These are phyloP conservation scores for Xanthoconium stramineum DNA, from an alignment of 768 basidiomycete genomes.

Conservation along the genomic window DNA sequence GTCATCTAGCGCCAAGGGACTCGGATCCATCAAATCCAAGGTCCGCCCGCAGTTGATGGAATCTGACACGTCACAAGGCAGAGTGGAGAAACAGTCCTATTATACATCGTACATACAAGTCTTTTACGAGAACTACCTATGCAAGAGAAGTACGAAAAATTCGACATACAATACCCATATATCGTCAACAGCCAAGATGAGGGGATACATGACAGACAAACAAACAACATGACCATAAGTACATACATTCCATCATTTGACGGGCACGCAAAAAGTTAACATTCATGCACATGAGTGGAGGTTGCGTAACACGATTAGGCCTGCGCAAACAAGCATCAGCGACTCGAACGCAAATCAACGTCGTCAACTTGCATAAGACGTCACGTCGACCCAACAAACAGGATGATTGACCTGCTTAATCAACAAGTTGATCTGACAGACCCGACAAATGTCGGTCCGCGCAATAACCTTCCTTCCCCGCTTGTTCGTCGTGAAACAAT, in stretches of 20 bases:
- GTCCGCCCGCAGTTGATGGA: too few species aligned
- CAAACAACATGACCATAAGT: neutral
- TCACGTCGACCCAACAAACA: slow-evolving; percentile 20
- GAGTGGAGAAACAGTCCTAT: neutral
- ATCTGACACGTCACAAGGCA: too few species aligned
- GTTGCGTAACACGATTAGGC: neutral
- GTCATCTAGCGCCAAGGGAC: too few species aligned
- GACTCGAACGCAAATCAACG: neutral
- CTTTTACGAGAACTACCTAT: neutral
- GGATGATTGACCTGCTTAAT: slow-evolving; percentile 22
- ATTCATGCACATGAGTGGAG: neutral
- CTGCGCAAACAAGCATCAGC: slow-evolving; percentile 12
- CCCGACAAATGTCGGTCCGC: slow-evolving; percentile 24
- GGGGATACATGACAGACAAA: neutral
- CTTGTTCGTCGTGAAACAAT: slow-evolving; percentile 22
- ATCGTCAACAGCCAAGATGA: neutral
- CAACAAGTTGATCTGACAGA: slow-evolving; percentile 32
- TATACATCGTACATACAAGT: slow-evolving; percentile 2
- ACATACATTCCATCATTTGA: slow-evolving; percentile 1
- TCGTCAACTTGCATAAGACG: slow-evolving; percentile 13
- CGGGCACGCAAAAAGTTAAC: neutral
- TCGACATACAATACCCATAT: neutral
- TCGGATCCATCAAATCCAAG: too few species aligned
- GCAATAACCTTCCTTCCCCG: slow-evolving; percentile 19
- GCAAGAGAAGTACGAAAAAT: neutral